Conservation (phyloP, 2,329 filamentous ascomycete genomes). For the Clonostachys chloroleuca region DNA sequence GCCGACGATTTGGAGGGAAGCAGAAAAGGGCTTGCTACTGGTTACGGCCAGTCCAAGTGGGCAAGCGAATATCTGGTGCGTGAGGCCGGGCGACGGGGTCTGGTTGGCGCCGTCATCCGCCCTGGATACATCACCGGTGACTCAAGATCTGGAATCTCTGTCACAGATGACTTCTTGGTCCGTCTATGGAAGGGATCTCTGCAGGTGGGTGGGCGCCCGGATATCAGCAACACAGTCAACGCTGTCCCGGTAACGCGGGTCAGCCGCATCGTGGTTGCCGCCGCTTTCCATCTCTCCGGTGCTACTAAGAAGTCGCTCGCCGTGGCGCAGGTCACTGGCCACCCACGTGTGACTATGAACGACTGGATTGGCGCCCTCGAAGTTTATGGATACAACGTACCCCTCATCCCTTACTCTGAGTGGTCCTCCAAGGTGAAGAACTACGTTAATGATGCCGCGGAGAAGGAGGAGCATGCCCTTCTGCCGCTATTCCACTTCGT, state of each 20-base stretch:
- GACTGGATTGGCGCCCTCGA: conserved; percentile 67
- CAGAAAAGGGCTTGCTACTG: conserved; percentile 71
- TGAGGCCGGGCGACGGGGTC: conserved; percentile 73
- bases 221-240: conserved; percentile 85
- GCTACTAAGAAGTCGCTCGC: conserved; percentile 41
- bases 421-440: conserved; percentile 15
- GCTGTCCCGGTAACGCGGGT: conserved; percentile 85
- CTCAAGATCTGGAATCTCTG: conserved; percentile 59
- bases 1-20: conserved; percentile 76
- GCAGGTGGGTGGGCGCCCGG: conserved; percentile 69
- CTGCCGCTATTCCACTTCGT: conserved; percentile 72
- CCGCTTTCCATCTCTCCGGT: conserved; percentile 47
- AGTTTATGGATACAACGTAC: conserved; percentile 68
- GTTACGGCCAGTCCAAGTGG: conserved; percentile 93
- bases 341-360: conserved; percentile 74
- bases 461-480: conserved; percentile 20
- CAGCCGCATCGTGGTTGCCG: conserved; percentile 71
- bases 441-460: conserved; percentile 8
- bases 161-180: conserved; percentile 87
- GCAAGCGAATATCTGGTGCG: conserved; percentile 64
- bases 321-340: conserved; percentile 74
- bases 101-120: conserved; percentile 71
- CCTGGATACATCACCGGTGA: conserved; percentile 85
- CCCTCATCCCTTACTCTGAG: conserved; percentile 63
- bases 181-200: conserved; percentile 84